Conservation (phyloP, 176 grass and related monocot species). For the Bromus sterilis region DNA sequence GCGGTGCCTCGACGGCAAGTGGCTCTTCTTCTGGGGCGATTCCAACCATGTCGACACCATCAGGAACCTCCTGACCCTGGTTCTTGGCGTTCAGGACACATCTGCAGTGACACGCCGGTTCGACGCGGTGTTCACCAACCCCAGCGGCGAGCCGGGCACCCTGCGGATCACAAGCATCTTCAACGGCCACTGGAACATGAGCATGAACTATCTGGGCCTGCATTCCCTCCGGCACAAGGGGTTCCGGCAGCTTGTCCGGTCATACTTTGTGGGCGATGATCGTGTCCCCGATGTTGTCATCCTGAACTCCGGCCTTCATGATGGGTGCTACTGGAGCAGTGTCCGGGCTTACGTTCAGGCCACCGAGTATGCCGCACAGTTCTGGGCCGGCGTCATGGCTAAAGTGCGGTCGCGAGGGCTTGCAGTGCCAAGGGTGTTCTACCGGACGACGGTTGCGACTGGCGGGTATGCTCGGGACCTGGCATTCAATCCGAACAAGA, state of each 20-base stretch:
- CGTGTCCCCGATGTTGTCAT: conserved; percentile 55
- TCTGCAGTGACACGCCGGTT: conserved; percentile 56
- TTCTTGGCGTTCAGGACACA: conserved; percentile 62
- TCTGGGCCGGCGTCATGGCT: conserved; percentile 65
- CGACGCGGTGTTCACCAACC: conserved; percentile 55
- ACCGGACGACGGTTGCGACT: conserved; percentile 73
- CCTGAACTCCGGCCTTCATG: conserved; percentile 92
- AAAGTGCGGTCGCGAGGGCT: conserved; percentile 15
- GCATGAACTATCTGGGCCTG: conserved; percentile 80
- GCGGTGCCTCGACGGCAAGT: conserved; percentile 75
- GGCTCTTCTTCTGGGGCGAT: conserved; percentile 99
- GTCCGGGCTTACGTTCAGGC: conserved; percentile 35
- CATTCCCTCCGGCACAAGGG: conserved; percentile 60
- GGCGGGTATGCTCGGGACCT: conserved; percentile 89
- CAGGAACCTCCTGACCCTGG: conserved; percentile 67
- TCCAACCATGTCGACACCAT: conserved; percentile 99
- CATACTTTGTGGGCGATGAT: conserved; percentile 54
- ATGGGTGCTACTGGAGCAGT: conserved; percentile 80
- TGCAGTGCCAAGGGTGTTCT: conserved; percentile 55
- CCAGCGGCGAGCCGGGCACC: conserved; percentile 25
- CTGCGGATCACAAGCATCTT: conserved; percentile 89
- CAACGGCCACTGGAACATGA: conserved; percentile 96
- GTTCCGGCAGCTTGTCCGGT: conserved; percentile 41
- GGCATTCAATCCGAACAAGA: conserved; percentile 93
- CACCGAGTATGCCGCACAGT: conserved; percentile 56